Evolutionary conservation across 331 rosid genomes (phyloP).

Genomic region (Cydonia oblonga): DNA sequence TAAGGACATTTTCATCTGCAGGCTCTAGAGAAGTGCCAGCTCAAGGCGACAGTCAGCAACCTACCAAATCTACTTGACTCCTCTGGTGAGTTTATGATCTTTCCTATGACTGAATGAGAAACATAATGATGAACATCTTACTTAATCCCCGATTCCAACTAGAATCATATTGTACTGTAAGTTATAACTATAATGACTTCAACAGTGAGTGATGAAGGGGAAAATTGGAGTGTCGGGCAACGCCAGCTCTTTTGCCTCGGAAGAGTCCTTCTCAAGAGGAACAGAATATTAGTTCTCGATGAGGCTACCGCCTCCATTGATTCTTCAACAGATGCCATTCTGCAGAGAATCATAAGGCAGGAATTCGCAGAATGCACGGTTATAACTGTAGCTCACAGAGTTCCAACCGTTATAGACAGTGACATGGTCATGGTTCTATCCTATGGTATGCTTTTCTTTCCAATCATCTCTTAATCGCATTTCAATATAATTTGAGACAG

Average conservation of each 20-base stretch:
- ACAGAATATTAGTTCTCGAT: conserved; percentile 63
- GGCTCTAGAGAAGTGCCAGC: conserved; percentile 88
- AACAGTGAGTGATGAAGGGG: conserved; percentile 85
- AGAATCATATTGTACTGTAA: neutral
- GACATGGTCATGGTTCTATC: conserved; percentile 86
- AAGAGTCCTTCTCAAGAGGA: conserved; percentile 59
- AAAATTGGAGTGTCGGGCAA: conserved; percentile 85
- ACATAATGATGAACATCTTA: neutral
- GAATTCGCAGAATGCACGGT: conserved; percentile 77
- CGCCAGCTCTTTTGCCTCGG: conserved; percentile 83
- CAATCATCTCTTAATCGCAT: neutral
- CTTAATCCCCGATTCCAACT: neutral
- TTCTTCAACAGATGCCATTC: conserved; percentile 55
- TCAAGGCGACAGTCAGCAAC: conserved; percentile 42
- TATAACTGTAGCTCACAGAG: conserved; percentile 72
- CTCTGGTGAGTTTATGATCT: conserved; percentile 35
- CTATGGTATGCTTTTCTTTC: conserved; percentile 31
- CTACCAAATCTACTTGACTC: conserved; percentile 63
- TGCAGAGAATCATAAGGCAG: conserved; percentile 53
- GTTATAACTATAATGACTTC: neutral
- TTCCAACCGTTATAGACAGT: conserved; percentile 77
- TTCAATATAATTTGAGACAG: neutral
- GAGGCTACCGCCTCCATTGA: conserved; percentile 90
- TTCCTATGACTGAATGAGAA: neutral
- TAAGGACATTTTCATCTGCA: conserved; percentile 8